Evolutionary conservation across 805 yeast species (phyloP), one percentile per base, ranked within the genome.

Genomic region (Metschnikowia proteae): DNA sequence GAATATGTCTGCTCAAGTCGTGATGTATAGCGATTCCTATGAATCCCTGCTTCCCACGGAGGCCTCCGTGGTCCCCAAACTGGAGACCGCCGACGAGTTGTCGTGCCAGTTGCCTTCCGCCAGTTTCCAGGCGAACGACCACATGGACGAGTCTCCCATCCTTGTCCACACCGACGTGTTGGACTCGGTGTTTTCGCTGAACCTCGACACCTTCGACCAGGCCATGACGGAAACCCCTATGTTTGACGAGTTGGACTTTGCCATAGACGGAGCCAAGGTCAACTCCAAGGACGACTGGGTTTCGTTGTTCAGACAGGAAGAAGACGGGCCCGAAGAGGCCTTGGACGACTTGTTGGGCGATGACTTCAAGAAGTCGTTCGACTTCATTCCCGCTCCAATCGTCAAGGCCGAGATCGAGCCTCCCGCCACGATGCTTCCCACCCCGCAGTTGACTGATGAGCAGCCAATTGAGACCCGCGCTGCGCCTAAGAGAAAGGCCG

Each of bases 271-370:
- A 46, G 59, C 63, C 42, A 65, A 66, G 56, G 70, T 62, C 47
- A 66, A 67, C 63, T 57, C 63, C 46, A 71, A 69, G 50, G 74
- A 78, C 33, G 77, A 76, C 56, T 83, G 89, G 88, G 80, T 77
- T 38, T 79, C 89, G 10, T 71, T 85, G 49, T 83, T 85, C 61
- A 70, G 65, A 45, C 68, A 59, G 17, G 59, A 55, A 17, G 57
- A 48, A 43, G 34, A 43, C 9, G 51, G 45, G 10, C 45, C 53
- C 38, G 59, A 53, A 3, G 60, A 55, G 36, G 56, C 51, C 34
- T 49, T 55, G 45, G 57, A 52, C 32, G 62, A 57, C 39, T 57
- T 58, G 51, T 61, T 65, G 40, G 57, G 55, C 11, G 55, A 53
- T 37, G 56, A 54, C 42, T 52, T 55, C 43, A 49, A 48, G 55